Evolutionary conservation across 2,329 filamentous ascomycete species (phyloP), one percentile per base, ranked within the genome.

Genomic region (Hymenoscyphus occultus): DNA sequence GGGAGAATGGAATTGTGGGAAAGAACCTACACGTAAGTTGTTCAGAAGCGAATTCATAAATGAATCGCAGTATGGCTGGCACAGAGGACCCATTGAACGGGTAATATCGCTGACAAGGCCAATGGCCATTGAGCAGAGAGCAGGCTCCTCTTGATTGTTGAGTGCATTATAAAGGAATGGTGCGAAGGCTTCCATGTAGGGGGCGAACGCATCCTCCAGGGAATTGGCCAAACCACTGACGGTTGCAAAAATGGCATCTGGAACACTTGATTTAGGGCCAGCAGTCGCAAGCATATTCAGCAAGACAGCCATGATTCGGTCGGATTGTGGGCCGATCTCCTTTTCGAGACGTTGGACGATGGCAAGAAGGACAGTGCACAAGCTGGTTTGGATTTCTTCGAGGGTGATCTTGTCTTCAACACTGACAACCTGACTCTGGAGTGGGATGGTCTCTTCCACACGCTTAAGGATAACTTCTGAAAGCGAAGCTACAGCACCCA

Each of bases 31-130:
- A 78, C 91, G 87, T 54, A 99, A 82, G 79, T 97, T 96, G 82
- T 92, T 93, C 68, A 99, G 86, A 65, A 99, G 83, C 76, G 95
- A 91, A 83, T 99, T 99, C 95, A 99, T 99, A 78, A 98, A 97
- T 70, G 89, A 86, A 74, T 99, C 95, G 79, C 95, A 99, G 83
- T 90, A 98, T 64, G 94, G 95, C 80, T 96, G 92, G 74, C 94
- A 91, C 77, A 90, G 91, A 76, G 93, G 89, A 76, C 93, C 92
- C 76, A 98, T 84, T 16, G 94, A 95, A 73, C 95, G 90, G 61
- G 93, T 94, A 73, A 99, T 95, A 76, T 99, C 95, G 77, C 94
- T 96, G 71, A 98, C 94, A 64, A 99, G 86, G 72, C 95, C 95
- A 77, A 99, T 97, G 73, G 95, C 94, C 89, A 98, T 96, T 57